Evolutionary conservation across 2,329 filamentous ascomycete species (phyloP).

Genomic region (Cylindrodendrum hubeiense): DNA sequence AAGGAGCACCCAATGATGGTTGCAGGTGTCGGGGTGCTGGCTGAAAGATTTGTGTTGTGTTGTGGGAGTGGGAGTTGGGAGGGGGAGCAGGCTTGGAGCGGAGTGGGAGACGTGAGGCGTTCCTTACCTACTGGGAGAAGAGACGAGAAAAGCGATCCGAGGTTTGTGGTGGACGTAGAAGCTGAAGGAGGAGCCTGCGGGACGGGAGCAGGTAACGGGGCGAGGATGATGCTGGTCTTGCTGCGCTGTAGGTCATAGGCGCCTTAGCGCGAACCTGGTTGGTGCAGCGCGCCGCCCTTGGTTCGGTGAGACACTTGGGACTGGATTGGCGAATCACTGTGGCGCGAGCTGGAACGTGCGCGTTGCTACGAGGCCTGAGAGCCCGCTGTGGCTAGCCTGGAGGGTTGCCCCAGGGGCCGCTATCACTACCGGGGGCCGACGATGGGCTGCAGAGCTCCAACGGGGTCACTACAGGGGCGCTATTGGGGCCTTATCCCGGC

Average conservation of each 20-base stretch:
- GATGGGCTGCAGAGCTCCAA: not conserved
- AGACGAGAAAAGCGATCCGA: constrained; percentile 20
- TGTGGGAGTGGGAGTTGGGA: not conserved
- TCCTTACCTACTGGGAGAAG: constrained; percentile 28
- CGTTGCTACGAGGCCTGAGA: constrained; percentile 10
- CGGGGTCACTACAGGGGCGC: not conserved
- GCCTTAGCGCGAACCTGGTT: constrained; percentile 24
- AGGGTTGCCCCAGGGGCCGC: not conserved
- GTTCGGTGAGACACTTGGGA: not conserved
- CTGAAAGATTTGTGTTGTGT: not conserved
- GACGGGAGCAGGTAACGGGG: constrained; percentile 24
- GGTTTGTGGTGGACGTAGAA: constrained; percentile 29
- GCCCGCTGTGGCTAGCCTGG: not conserved
- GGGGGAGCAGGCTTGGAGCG: not conserved
- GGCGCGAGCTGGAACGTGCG: constrained; percentile 20
- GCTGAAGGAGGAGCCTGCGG: constrained; percentile 23
- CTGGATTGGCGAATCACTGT: constrained; percentile 25
- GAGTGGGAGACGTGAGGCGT: not conserved
- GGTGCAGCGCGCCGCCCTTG: constrained; percentile 5
- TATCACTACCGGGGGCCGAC: not conserved
- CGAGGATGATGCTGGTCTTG: constrained; percentile 18
- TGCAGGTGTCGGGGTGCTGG: not conserved
- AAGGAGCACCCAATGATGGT: constrained; percentile 2
- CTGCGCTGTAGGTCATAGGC: constrained; percentile 6
- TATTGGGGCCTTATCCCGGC: not conserved